These are phyloP conservation scores for Aurifilum marmelostoma DNA, from an alignment of 2,329 filamentous ascomycete genomes.

Conservation along the genomic window DNA sequence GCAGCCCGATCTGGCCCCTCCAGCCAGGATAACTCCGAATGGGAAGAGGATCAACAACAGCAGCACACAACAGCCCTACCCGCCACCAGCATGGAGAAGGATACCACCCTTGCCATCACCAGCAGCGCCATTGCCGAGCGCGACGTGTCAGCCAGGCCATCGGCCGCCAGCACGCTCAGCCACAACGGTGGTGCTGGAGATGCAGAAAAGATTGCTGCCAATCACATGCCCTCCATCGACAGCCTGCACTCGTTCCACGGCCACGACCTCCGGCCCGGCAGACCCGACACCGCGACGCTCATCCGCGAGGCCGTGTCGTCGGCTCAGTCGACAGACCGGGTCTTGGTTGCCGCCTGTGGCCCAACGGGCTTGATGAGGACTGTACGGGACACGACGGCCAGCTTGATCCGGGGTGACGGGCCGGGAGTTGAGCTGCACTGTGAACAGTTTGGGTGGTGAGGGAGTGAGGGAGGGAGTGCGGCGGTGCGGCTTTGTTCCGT, in stretches of 20 bases:
- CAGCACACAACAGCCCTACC: slow-evolving; percentile 20
- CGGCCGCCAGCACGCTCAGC: background rate
- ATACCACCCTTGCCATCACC: background rate
- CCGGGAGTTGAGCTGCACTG: slow-evolving; percentile 55
- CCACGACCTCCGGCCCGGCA: slow-evolving; percentile 41
- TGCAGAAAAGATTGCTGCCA: slow-evolving; percentile 15
- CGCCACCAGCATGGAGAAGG: slow-evolving; percentile 30
- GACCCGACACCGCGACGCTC: slow-evolving; percentile 46
- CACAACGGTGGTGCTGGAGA: background rate
- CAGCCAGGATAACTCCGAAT: slow-evolving; percentile 9
- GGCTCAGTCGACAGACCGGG: slow-evolving; percentile 40
- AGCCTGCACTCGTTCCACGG: slow-evolving; percentile 28
- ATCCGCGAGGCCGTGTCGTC: slow-evolving; percentile 44
- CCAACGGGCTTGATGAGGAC: slow-evolving; percentile 48
- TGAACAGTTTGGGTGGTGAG: slow-evolving; percentile 54
- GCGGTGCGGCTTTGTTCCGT: background rate
- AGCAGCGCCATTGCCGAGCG: background rate
- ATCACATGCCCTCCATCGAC: slow-evolving; percentile 14
- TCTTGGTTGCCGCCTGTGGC: slow-evolving; percentile 53
- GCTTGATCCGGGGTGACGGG: slow-evolving; percentile 47
- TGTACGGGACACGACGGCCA: slow-evolving; percentile 49
- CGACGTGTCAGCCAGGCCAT: background rate
- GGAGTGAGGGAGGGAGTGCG: background rate
- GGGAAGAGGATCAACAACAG: slow-evolving; percentile 16
- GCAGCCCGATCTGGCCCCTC: slow-evolving; percentile 27